phyloP scores from a whole-genome alignment of 2,329 filamentous ascomycete species.

The Sclerotinia trifoliorum region DNA sequence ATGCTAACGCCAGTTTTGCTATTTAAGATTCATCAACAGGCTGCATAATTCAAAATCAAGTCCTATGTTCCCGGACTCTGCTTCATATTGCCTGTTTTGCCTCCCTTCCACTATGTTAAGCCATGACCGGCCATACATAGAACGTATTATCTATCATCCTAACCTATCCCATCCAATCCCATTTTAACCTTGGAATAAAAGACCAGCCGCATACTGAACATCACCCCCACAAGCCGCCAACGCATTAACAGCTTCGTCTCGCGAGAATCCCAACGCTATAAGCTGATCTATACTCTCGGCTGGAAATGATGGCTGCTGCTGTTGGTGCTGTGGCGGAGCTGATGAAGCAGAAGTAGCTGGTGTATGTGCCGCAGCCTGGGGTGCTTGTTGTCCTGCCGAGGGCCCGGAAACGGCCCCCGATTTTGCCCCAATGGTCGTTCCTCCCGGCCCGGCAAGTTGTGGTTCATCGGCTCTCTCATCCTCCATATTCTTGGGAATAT shows the following conservation, averaged over 20 bases:
- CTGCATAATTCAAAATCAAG: not conserved
- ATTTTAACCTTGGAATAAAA: conserved; percentile 60
- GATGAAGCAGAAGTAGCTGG: conserved; percentile 21
- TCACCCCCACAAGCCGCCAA: conserved; percentile 82
- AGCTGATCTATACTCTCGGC: conserved; percentile 74
- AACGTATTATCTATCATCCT: conserved; percentile 1
- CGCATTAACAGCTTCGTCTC: conserved; percentile 74
- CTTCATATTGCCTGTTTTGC: conserved; percentile 9
- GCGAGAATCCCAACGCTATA: conserved; percentile 72
- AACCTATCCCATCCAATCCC: not conserved
- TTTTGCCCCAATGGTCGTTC: conserved; percentile 81
- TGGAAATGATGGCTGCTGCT: conserved; percentile 36
- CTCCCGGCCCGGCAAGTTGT: conserved; percentile 78
- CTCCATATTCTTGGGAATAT: conserved; percentile 84
- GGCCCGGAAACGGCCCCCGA: conserved; percentile 69
- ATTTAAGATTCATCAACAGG: not conserved
- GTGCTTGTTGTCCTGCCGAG: conserved; percentile 35
- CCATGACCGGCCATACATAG: not conserved
- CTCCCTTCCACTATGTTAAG: conserved; percentile 5
- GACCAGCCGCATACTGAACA: conserved; percentile 80
- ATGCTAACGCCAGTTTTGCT: conserved; percentile 6
- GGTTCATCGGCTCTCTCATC: conserved; percentile 75
- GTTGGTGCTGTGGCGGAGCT: conserved; percentile 26
- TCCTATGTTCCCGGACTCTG: not conserved
- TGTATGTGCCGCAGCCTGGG: conserved; percentile 9